Evolutionary conservation across 495 filamentous ascomycete genomes (phyloP), one percentile per base, ranked within the genome.

Genomic region (Hypoxylon fuscum): DNA sequence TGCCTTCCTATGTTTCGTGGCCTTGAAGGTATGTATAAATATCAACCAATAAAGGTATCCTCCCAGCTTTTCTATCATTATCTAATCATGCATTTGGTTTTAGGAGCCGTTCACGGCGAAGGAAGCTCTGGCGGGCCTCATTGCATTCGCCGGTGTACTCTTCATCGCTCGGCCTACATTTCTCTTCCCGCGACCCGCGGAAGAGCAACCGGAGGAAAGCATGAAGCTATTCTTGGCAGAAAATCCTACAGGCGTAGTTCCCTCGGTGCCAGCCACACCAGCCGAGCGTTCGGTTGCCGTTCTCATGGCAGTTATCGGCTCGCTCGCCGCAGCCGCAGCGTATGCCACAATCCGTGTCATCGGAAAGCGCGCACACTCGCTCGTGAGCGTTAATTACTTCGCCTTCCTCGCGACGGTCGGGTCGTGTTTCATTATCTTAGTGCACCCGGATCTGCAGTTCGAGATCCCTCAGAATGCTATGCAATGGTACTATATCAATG

Each of bases 331-430:
- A 0, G 83, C 89, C 0, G 79, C 79, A 2, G 90, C 91, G 4
- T 95, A 87, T 63, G 88, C 88, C 0, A 86, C 86, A 0, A 92
- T 96, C 57, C 81, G 90, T 5, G 84, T 88, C 75, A 93, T 96
- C 48, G 91, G 91, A 1, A 82, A 84, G 55, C 84, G 89, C 10
- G 88, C 89, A 2, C 91, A 95, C 68, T 86, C 91, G 10, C 82
- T 96, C 15, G 84, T 95, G 32, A 87, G 82, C 15, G 90, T 96
- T 4, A 90, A 87, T 27, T 96, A 93, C 62, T 94, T 94, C 59
- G 87, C 90, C 2, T 73, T 77, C 1, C 81, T 85, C 70, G 85
- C 83, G 27, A 88, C 85, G 0, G 55, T 91, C 1, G 83, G 90
- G 8, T 78, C 80, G 7, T 55, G 70, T 2, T 7, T 72, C 5